Conservation (phyloP, 345 rosid genomes). For the Rubroshorea leprosula region DNA sequence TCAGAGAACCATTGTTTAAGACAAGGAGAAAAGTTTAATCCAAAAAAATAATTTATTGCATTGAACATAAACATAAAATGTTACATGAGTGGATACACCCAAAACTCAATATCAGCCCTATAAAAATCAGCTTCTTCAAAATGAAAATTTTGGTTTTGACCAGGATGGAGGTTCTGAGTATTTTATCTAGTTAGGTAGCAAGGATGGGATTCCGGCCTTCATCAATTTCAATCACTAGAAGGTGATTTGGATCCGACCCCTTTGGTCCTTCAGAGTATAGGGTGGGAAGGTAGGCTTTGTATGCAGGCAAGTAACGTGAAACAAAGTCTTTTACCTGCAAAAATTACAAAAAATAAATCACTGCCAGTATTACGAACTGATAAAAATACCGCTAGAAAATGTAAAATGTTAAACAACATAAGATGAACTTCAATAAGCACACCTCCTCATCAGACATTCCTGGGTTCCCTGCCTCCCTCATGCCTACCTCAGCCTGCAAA, state of each 20-base stretch:
- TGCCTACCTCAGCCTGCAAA: slow-evolving; percentile 86
- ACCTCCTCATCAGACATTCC: slow-evolving; percentile 98
- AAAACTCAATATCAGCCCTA: too few relatives aligned
- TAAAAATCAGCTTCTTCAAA: slow-evolving; percentile 5
- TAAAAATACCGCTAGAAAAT: too few relatives aligned
- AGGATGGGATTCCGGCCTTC: slow-evolving; percentile 78
- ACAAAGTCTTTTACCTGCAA: slow-evolving; percentile 87
- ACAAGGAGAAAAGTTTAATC: too few relatives aligned
- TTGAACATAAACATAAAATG: too few relatives aligned
- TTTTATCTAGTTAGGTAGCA: slow-evolving; percentile 17
- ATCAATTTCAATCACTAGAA: slow-evolving; percentile 68
- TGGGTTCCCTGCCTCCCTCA: slow-evolving; percentile 79
- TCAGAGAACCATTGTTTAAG: too few relatives aligned
- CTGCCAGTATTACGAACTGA: neutral
- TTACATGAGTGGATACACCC: too few relatives aligned
- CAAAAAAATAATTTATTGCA: too few relatives aligned
- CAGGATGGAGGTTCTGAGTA: neutral
- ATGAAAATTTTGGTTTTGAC: slow-evolving; percentile 17
- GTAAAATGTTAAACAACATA: neutral
- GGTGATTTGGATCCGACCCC: slow-evolving; percentile 62
- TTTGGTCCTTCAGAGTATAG: slow-evolving; percentile 86
- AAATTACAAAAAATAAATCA: neutral
- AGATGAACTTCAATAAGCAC: neutral
- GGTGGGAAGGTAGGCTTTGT: slow-evolving; percentile 79
- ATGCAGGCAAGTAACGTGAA: slow-evolving; percentile 85